phyloP scores from a whole-genome alignment of 768 basidiomycete species.

The Boletus vinaceobasis region DNA sequence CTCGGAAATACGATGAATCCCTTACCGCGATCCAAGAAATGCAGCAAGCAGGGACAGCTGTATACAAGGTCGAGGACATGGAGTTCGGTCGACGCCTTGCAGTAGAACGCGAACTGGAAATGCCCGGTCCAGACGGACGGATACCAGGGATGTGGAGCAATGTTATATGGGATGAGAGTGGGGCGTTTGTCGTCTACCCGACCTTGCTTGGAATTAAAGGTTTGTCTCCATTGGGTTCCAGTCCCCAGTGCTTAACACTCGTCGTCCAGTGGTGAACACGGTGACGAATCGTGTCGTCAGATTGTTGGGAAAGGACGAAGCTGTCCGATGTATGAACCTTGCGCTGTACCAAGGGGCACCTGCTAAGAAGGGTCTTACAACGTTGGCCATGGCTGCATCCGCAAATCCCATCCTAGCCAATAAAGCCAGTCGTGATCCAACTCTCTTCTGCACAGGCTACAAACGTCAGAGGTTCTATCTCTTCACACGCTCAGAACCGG shows the following conservation, averaged over 20 bases:
- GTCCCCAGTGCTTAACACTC: background rate
- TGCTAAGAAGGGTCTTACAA: slow-evolving; percentile 79
- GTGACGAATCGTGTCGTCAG: slow-evolving; percentile 90
- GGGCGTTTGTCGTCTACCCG: slow-evolving; percentile 91
- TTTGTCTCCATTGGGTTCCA: slow-evolving; percentile 31
- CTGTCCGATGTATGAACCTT: slow-evolving; percentile 84
- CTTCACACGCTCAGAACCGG: slow-evolving; percentile 87
- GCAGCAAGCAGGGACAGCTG: slow-evolving; percentile 96
- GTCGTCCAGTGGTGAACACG: slow-evolving; percentile 79
- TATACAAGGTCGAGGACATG: slow-evolving; percentile 95
- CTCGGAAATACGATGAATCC: slow-evolving; percentile 93
- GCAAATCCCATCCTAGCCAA: slow-evolving; percentile 92
- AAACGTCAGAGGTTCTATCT: slow-evolving; percentile 93
- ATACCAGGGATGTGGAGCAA: slow-evolving; percentile 79
- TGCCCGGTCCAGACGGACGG: slow-evolving; percentile 69
- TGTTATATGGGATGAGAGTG: slow-evolving; percentile 97
- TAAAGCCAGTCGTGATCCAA: slow-evolving; percentile 82
- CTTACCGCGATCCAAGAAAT: slow-evolving; percentile 92
- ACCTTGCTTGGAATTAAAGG: slow-evolving; percentile 95
- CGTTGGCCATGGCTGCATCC: slow-evolving; percentile 92
- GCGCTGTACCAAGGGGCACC: slow-evolving; percentile 93
- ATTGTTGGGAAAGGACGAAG: slow-evolving; percentile 91
- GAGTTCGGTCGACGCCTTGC: slow-evolving; percentile 98
- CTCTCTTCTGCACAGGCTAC: slow-evolving; percentile 88
- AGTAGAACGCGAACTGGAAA: slow-evolving; percentile 85